These are phyloP conservation scores for Nicotiana attenuata DNA, from an alignment of 257 asterid genomes.

Conservation along the genomic window DNA sequence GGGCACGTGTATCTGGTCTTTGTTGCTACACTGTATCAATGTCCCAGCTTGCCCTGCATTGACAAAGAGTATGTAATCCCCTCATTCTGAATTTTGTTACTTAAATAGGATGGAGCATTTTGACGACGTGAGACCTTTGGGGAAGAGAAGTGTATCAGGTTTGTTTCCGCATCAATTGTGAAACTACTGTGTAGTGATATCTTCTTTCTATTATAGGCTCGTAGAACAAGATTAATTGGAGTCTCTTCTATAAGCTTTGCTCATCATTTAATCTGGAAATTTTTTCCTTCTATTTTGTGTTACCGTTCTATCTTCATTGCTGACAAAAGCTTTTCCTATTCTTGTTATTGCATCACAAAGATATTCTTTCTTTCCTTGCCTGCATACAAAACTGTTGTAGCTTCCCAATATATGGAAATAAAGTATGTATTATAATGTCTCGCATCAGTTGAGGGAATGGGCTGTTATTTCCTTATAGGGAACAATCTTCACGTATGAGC, in stretches of 20 bases:
- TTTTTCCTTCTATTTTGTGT: background rate
- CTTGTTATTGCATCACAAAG: background rate
- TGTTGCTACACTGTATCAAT: background rate
- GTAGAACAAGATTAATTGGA: slow-evolving; percentile 1
- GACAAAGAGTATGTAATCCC: background rate
- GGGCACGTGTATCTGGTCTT: background rate
- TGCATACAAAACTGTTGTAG: background rate
- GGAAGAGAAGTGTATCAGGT: background rate
- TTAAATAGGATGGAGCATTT: background rate
- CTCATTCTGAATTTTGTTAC: background rate
- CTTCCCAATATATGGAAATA: background rate
- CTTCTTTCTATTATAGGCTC: background rate
- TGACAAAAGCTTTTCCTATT: background rate
- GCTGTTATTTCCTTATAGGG: too few relatives aligned
- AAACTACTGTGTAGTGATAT: background rate
- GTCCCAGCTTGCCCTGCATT: slow-evolving; percentile 6
- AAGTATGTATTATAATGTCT: too few relatives aligned
- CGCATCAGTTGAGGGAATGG: too few relatives aligned
- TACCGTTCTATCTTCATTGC: background rate
- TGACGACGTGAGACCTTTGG: background rate
- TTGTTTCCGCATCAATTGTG: background rate
- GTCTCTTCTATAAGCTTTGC: background rate
- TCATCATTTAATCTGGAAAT: background rate
- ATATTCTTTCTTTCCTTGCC: background rate
- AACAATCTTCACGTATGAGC: too few relatives aligned